Evolutionary conservation across 306 rosid species (phyloP).

Genomic region (Quercus gilva): DNA sequence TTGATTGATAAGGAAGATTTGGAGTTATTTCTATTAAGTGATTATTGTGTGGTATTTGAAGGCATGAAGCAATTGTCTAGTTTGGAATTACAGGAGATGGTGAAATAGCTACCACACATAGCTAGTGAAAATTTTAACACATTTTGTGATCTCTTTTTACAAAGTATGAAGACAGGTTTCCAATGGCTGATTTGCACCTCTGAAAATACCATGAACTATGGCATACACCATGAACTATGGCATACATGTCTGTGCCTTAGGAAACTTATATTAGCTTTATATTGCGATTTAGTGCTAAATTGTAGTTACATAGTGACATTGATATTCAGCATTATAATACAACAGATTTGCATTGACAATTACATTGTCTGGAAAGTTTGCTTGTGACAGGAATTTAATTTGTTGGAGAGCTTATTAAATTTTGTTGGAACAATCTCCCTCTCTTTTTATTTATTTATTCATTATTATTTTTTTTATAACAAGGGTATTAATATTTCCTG

Average conservation of each 20-base stretch:
- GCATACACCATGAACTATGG: background rate
- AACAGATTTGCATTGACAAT: background rate
- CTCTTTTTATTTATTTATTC: background rate
- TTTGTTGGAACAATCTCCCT: background rate
- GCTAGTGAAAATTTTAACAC: background rate
- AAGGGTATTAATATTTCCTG: background rate
- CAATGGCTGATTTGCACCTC: background rate
- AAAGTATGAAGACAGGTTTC: background rate
- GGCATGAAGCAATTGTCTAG: background rate
- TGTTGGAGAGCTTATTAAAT: background rate
- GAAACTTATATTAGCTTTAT: background rate
- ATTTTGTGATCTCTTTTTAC: background rate
- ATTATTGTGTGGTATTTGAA: background rate
- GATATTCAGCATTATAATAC: background rate
- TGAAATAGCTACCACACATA: background rate
- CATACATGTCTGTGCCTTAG: background rate
- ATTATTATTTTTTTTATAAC: background rate
- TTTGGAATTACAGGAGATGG: background rate
- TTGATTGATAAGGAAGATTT: background rate
- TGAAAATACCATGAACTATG: background rate
- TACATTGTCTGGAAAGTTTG: background rate
- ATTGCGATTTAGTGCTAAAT: background rate
- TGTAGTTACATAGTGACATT: background rate
- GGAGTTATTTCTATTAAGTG: background rate
- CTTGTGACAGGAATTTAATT: background rate